These are phyloP conservation scores for Pecoramyces ruminantium DNA, from an alignment of 192 early-diverging fungal species.

Conservation along the genomic window DNA sequence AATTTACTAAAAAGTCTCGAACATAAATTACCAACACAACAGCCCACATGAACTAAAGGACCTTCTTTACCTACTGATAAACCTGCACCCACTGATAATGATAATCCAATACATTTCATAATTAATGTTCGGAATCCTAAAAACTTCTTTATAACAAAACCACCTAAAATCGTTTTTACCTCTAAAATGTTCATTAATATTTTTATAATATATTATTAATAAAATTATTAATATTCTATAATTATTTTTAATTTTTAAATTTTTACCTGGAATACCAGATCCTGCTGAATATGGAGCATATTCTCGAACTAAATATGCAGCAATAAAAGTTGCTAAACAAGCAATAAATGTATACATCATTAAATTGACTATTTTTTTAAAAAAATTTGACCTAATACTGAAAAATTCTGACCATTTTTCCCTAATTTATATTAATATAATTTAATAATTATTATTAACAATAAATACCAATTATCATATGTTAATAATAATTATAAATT, in stretches of 20 bases:
- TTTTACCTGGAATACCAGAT: background rate
- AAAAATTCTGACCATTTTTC: background rate
- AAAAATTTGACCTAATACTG: background rate
- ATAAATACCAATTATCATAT: no score
- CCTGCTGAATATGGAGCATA: background rate
- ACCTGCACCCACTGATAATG: slow-evolving; percentile 1
- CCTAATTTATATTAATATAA: background rate
- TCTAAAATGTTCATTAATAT: background rate
- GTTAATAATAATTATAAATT: no score
- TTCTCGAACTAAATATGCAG: background rate
- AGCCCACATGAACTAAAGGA: slow-evolving; percentile 81
- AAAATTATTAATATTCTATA: no score
- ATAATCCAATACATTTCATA: slow-evolving; percentile 2
- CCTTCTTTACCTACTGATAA: slow-evolving; percentile 49
- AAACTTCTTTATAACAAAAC: background rate
- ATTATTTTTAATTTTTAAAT: no score
- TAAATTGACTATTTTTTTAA: background rate
- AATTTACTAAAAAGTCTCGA: slow-evolving; percentile 81
- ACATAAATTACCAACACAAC: slow-evolving; percentile 74
- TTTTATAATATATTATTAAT: no score
- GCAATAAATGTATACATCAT: background rate
- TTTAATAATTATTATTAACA: no score
- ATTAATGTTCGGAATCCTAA: background rate
- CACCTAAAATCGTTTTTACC: slow-evolving; percentile 2
- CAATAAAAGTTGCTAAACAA: background rate